Percentiles rank a stretch among this genome's conserved stretches.
Evolutionary conservation across 1,139 yeast species (phyloP).

Genomic region (Pichia kudriavzevii): DNA sequence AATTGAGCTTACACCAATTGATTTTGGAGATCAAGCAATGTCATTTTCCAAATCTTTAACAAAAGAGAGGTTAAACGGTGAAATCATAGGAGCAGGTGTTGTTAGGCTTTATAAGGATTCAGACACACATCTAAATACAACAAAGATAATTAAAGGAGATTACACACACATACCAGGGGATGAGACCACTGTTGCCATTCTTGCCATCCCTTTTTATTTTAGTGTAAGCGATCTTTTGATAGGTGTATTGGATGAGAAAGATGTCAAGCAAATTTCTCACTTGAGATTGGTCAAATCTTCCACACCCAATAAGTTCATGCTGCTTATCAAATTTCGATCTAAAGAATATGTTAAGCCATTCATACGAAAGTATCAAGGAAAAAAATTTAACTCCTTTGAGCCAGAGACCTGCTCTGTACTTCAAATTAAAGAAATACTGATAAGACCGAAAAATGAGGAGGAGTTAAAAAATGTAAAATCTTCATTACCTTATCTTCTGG

Average conservation of each 20-base stretch:
- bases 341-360: conserved; percentile 52
- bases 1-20: conserved; percentile 28
- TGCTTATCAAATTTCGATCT: conserved; percentile 64
- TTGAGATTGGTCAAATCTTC: conserved; percentile 64
- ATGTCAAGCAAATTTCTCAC: conserved; percentile 56
- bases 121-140: conserved; percentile 20
- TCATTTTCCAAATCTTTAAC: conserved; percentile 4
- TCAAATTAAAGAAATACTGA: conserved; percentile 52
- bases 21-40: conserved; percentile 13
- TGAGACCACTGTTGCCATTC: conserved; percentile 63
- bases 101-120: conserved; percentile 58
- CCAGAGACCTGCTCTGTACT: conserved; percentile 82
- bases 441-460: conserved; percentile 27
- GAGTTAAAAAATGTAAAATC: conserved; percentile 19
- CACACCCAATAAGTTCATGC: conserved; percentile 66
- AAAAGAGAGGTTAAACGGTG: conserved; percentile 48
- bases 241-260: conserved; percentile 66
- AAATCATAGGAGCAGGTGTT: conserved; percentile 64
- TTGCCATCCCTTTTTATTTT: conserved; percentile 83
- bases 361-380: conserved; percentile 62
- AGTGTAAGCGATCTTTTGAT: conserved; percentile 70
- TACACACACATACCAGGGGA: conserved; percentile 35
- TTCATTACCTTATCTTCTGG: conserved; percentile 55
- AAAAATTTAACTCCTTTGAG: conserved; percentile 76
- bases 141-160: conserved; percentile 15